Evolutionary conservation across 495 filamentous ascomycete species (phyloP).

Genomic region (Xylaria cubensis): DNA sequence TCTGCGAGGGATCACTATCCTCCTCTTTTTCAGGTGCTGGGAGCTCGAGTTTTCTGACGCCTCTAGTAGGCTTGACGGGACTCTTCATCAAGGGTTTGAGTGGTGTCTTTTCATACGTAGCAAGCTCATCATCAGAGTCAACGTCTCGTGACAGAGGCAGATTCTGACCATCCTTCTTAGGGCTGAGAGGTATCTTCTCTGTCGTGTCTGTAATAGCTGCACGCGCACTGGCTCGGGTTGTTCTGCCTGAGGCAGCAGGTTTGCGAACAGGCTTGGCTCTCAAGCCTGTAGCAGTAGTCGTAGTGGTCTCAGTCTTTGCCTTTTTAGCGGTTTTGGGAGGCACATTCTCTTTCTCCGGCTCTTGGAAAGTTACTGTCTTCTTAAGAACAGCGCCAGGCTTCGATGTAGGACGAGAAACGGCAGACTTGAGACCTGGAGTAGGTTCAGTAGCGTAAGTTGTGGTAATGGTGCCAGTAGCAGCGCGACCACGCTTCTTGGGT

Average conservation of each 20-base stretch:
- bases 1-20: constrained; percentile 28
- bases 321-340: constrained; percentile 40
- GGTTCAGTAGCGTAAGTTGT: constrained; percentile 45
- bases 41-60: constrained; percentile 39
- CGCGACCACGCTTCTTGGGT: constrained; percentile 49
- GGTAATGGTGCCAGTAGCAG: constrained; percentile 35
- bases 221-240: constrained; percentile 37
- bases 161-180: constrained; percentile 64
- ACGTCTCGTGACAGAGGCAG: constrained; percentile 41
- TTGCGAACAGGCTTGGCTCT: constrained; percentile 53
- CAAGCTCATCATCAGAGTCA: constrained; percentile 61
- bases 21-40: constrained; percentile 33
- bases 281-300: constrained; percentile 44
- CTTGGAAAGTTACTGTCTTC: constrained; percentile 64
- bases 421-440: constrained; percentile 46
- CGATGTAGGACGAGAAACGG: constrained; percentile 39
- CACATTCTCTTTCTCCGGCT: constrained; percentile 64
- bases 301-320: constrained; percentile 37
- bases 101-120: constrained; percentile 56
- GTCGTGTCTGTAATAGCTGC: constrained; percentile 29
- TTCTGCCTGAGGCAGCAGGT: constrained; percentile 33
- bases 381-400: constrained; percentile 40
- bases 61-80: constrained; percentile 49
- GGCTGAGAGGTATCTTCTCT: constrained; percentile 54
- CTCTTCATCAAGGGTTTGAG: constrained; percentile 56